Evolutionary conservation across 2,329 filamentous ascomycete species (phyloP), one percentile per base, ranked within the genome.

Genomic region (Epichloe bromicola): DNA sequence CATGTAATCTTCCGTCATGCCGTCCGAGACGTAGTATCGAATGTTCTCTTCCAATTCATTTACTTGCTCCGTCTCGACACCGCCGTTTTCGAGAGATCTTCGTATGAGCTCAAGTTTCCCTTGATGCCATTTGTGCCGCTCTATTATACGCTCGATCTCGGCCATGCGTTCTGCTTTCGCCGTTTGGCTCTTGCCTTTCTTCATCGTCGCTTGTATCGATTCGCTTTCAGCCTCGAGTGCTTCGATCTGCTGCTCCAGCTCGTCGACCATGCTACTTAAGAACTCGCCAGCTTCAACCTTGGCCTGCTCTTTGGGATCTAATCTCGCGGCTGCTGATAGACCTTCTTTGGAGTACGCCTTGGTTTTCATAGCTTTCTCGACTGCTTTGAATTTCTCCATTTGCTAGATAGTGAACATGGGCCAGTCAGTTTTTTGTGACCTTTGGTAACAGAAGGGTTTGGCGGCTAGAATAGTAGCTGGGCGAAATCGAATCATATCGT

Each of bases 321-420:
- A 78, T 69, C 95, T 94, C 48, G 88, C 84, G 26, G 89, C 88
- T 49, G 91, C 87, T 56, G 88, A 93, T 57, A 98, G 73, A 43
- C 93, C 93, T 70, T 97, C 93, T 75, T 98, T 97, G 55, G 93
- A 97, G 71, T 95, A 98, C 55, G 93, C 93, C 70, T 98, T 98
- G 52, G 93, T 98, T 76, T 98, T 98, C 93, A 98, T 97, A 63
- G 95, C 93, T 75, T 98, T 98, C 70, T 98, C 93, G 49, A 98
- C 93, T n/a, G 90, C 91, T 74, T 98, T 98, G 80, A 98, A 98
- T 63, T 88, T 89, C 72, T 98, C 93, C 93, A 98, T 98, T 86
- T 91, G 85, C 88, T 93, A 71, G 67, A 61, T 14, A 36, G 23
- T 11, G 46, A 46, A 47, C 5, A 37, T 38, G 38, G 3, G 20